A percentile compares a stretch with the other conserved stretches of the same genome.
phyloP scores from a whole-genome alignment of 495 filamentous ascomycete species.

The Opeltia flavorubescens region DNA sequence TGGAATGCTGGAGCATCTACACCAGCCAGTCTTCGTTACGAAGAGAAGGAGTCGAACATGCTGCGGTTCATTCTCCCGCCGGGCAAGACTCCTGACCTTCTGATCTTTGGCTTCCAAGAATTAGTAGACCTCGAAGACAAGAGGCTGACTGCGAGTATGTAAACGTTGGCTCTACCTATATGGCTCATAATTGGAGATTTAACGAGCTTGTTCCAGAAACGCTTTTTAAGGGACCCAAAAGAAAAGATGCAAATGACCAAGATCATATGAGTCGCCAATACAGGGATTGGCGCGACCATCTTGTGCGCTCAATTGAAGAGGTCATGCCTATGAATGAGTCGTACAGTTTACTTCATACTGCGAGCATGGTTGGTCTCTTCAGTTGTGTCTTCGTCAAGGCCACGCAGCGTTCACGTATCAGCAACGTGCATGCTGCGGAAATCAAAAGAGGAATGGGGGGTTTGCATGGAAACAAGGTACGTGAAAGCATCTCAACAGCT shows the following conservation, averaged over 20 bases:
- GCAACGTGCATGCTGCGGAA: conserved; percentile 61
- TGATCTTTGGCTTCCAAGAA: conserved; percentile 97
- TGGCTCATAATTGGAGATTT: conserved; percentile 5
- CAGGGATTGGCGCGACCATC: conserved; percentile 83
- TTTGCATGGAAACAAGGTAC: conserved; percentile 81
- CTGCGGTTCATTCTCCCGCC: conserved; percentile 58
- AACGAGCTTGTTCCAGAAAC: conserved; percentile 24
- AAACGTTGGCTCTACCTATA: neutral
- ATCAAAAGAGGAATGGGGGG: conserved; percentile 93
- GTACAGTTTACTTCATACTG: conserved; percentile 75
- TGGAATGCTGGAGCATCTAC: conserved; percentile 96
- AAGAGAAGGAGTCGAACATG: conserved; percentile 53
- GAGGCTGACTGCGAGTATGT: conserved; percentile 83
- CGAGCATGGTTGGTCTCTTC: conserved; percentile 85
- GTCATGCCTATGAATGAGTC: conserved; percentile 63
- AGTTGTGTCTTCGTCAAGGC: conserved; percentile 89
- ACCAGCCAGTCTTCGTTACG: conserved; percentile 60
- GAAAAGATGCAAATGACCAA: conserved; percentile 76
- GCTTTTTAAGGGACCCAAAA: conserved; percentile 49
- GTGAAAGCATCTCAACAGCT: neutral
- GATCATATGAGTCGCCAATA: conserved; percentile 97
- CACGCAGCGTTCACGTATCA: conserved; percentile 57
- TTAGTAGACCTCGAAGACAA: conserved; percentile 95
- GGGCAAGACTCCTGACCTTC: conserved; percentile 67
- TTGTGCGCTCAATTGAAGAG: conserved; percentile 67